Evolutionary conservation across 129 eudicot species (phyloP).

Genomic region (Escallonia rubra): DNA sequence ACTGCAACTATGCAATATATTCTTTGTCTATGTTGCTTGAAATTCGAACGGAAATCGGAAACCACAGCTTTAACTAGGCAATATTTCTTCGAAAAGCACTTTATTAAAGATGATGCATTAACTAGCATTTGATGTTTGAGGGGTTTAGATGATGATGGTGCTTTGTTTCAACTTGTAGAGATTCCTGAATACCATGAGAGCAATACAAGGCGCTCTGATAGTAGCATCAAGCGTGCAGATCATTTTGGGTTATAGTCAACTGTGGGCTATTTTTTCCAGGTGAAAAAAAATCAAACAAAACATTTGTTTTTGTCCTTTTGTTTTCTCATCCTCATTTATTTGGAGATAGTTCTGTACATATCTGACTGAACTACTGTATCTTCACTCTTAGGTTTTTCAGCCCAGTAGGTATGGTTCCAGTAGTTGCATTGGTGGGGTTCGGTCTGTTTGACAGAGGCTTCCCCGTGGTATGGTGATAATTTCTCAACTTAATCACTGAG

Average conservation of each 20-base stretch:
- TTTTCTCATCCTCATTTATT: no score
- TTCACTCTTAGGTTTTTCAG: constrained; percentile 71
- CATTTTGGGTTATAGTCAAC: constrained; percentile 91
- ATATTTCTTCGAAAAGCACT: no score
- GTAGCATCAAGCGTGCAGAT: constrained; percentile 98
- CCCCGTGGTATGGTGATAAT: constrained; percentile 63
- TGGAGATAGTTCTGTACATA: background rate
- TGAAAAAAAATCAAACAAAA: constrained; percentile 14
- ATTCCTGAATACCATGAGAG: constrained; percentile 81
- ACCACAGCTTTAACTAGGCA: no score
- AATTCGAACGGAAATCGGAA: no score
- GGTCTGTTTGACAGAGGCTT: constrained; percentile 96
- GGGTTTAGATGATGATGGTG: background rate
- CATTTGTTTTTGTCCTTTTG: background rate
- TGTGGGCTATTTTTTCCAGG: constrained; percentile 99
- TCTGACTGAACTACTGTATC: background rate
- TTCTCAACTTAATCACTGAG: background rate
- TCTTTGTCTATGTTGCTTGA: no score
- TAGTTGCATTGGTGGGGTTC: constrained; percentile 80
- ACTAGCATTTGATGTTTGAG: no score
- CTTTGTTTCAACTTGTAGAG: constrained; percentile 38
- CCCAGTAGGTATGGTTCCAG: constrained; percentile 97
- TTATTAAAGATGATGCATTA: no score
- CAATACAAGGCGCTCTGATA: constrained; percentile 91
- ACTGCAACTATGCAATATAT: no score